These are phyloP conservation scores for Boeremia exigua DNA, from an alignment of 2,329 filamentous ascomycete genomes.

Conservation along the genomic window DNA sequence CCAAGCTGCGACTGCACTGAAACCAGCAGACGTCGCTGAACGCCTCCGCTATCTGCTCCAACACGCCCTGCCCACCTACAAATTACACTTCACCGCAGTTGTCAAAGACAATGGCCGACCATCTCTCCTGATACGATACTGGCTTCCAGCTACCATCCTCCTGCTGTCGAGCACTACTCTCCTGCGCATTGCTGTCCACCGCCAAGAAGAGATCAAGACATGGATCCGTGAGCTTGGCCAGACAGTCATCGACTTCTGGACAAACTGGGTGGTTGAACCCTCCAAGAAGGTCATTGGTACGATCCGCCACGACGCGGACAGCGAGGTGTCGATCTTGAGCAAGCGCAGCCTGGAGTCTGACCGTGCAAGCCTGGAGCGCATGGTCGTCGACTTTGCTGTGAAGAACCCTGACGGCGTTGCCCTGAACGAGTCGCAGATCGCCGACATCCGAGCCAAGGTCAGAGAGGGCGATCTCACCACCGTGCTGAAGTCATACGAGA, in stretches of 20 bases:
- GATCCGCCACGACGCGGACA: slow-evolving; percentile 89
- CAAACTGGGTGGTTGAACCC: slow-evolving; percentile 94
- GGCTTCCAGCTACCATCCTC: slow-evolving; percentile 76
- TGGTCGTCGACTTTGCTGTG: slow-evolving; percentile 95
- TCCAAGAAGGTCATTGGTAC: slow-evolving; percentile 83
- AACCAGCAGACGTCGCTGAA: slow-evolving; percentile 65
- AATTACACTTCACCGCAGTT: slow-evolving; percentile 60
- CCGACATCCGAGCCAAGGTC: slow-evolving; percentile 78
- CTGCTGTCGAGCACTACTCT: slow-evolving; percentile 82
- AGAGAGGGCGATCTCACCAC: slow-evolving; percentile 92
- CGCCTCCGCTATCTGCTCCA: slow-evolving; percentile 74
- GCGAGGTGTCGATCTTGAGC: slow-evolving; percentile 96
- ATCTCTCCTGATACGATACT: slow-evolving; percentile 78
- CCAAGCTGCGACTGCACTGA: slow-evolving; percentile 43
- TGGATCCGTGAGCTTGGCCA: slow-evolving; percentile 82
- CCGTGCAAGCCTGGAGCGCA: slow-evolving; percentile 88
- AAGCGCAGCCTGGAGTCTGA: slow-evolving; percentile 89
- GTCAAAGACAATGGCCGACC: slow-evolving; percentile 76
- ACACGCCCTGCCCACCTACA: slow-evolving; percentile 71
- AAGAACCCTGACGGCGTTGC: slow-evolving; percentile 74
- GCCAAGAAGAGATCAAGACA: slow-evolving; percentile 75
- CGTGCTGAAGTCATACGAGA: slow-evolving; percentile 88
- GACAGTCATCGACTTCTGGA: slow-evolving; percentile 88
- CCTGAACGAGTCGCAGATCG: slow-evolving; percentile 72
- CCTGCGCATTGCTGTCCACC: slow-evolving; percentile 77